Evolutionary conservation across 441 rosid genomes (phyloP).

Genomic region (Syzygium syzygioides): DNA sequence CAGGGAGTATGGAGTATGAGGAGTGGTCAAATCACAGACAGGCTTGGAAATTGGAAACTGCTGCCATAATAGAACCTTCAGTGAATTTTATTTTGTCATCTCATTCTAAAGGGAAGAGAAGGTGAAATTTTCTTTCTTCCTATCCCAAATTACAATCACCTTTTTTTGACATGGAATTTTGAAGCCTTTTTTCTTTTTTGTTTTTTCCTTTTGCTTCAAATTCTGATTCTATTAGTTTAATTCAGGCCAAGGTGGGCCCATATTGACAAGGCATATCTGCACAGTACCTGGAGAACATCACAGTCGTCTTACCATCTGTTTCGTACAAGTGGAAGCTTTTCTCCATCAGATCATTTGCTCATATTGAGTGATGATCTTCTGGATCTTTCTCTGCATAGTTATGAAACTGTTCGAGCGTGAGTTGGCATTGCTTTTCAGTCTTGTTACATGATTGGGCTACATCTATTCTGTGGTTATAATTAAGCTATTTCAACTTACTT

Average conservation of each 20-base stretch:
- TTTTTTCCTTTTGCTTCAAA: not conserved
- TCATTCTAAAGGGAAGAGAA: slow-evolving; percentile 91
- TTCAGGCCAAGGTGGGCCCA: slow-evolving; percentile 99
- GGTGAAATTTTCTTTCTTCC: slow-evolving; percentile 34
- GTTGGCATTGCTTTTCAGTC: slow-evolving; percentile 29
- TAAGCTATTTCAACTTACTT: not conserved
- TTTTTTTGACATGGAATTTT: slow-evolving; percentile 6
- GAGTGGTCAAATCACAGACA: slow-evolving; percentile 99
- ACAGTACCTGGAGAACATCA: slow-evolving; percentile 97
- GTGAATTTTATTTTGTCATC: slow-evolving; percentile 81
- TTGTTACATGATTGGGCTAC: slow-evolving; percentile 2
- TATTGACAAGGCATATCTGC: slow-evolving; percentile 97
- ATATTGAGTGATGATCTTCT: slow-evolving; percentile 87
- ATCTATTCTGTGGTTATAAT: not conserved
- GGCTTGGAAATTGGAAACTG: slow-evolving; percentile 99
- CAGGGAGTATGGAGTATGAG: slow-evolving; percentile 96
- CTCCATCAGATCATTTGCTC: slow-evolving; percentile 65
- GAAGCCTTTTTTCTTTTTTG: not conserved
- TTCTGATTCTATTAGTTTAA: slow-evolving; percentile 14
- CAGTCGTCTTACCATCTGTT: slow-evolving; percentile 91
- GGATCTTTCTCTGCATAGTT: slow-evolving; percentile 83
- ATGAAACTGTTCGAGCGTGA: slow-evolving; percentile 96
- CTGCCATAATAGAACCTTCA: slow-evolving; percentile 96
- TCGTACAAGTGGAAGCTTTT: slow-evolving; percentile 70
- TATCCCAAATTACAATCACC: not conserved